Conservation (phyloP, 768 basidiomycete species). For the Boletus subcaerulescens region DNA sequence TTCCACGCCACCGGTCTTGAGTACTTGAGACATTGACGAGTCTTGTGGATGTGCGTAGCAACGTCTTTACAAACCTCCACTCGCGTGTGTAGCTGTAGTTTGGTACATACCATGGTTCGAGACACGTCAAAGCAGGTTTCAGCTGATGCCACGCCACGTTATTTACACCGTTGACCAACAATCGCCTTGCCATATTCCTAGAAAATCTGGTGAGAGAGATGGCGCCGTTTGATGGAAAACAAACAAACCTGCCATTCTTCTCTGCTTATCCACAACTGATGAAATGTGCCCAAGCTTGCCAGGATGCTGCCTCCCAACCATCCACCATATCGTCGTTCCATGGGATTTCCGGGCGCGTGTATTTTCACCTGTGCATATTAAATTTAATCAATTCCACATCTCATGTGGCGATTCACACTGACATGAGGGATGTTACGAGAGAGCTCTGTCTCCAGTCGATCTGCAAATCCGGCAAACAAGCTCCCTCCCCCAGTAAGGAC, state of each 20-base stretch:
- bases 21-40: background rate
- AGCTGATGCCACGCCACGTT: slow-evolving; percentile 11
- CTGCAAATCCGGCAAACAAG: slow-evolving; percentile 79
- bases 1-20: background rate
- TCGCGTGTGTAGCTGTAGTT: no score
- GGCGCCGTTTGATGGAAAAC: background rate
- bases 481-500: slow-evolving; percentile 96
- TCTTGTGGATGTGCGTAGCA: background rate
- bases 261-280: slow-evolving; percentile 92
- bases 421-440: slow-evolving; percentile 75
- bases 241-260: slow-evolving; percentile 85
- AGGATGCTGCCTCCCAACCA: slow-evolving; percentile 98
- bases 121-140: background rate
- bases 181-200: slow-evolving; percentile 84
- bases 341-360: slow-evolving; percentile 86
- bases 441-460: slow-evolving; percentile 79
- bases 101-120: background rate
- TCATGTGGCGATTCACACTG: slow-evolving; percentile 29
- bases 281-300: slow-evolving; percentile 94
- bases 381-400: slow-evolving; percentile 7
- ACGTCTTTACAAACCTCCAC: no score
- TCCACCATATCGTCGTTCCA: slow-evolving; percentile 86
- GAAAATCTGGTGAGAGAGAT: slow-evolving; percentile 1
- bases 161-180: slow-evolving; percentile 85
- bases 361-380: slow-evolving; percentile 70